A percentile compares a stretch with the other conserved stretches of the same genome.
Conservation (phyloP, 2,329 filamentous ascomycete species). For the Fusarium newnesense region DNA sequence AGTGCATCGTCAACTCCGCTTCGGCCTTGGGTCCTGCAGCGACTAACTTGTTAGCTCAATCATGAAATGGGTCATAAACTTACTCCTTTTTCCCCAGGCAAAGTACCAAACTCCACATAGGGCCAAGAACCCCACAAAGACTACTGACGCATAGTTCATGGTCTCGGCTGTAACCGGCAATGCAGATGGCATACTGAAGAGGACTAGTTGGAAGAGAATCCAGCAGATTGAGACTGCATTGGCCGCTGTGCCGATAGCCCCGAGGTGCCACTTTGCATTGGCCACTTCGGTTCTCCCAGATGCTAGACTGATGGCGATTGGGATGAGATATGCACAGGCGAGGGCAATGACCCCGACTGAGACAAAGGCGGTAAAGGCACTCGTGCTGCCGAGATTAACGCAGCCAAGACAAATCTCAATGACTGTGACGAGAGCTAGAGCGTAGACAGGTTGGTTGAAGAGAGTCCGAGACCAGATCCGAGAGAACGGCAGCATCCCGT, state of each 20-base stretch:
- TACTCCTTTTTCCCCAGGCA: background rate
- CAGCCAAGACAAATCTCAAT: background rate
- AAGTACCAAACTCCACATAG: background rate
- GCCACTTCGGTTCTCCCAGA: background rate
- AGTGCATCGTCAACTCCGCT: background rate
- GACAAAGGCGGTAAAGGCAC: background rate
- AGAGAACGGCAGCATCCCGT: background rate
- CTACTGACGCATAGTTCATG: background rate
- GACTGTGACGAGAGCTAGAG: background rate
- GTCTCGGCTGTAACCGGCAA: background rate
- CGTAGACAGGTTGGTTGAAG: background rate
- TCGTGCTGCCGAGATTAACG: background rate
- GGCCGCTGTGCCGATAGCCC: background rate
- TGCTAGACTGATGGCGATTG: background rate
- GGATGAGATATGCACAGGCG: background rate
- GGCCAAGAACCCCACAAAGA: background rate
- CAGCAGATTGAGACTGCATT: background rate
- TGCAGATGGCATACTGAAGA: background rate
- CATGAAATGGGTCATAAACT: background rate
- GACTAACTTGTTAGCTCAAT: background rate
- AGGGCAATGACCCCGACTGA: background rate
- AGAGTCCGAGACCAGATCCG: background rate
- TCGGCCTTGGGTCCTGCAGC: background rate
- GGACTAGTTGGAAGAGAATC: background rate
- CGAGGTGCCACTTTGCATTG: background rate